Evolutionary conservation across 169 alveolate genomes (phyloP).

Genomic region (Cryptosporidium viatorum): DNA sequence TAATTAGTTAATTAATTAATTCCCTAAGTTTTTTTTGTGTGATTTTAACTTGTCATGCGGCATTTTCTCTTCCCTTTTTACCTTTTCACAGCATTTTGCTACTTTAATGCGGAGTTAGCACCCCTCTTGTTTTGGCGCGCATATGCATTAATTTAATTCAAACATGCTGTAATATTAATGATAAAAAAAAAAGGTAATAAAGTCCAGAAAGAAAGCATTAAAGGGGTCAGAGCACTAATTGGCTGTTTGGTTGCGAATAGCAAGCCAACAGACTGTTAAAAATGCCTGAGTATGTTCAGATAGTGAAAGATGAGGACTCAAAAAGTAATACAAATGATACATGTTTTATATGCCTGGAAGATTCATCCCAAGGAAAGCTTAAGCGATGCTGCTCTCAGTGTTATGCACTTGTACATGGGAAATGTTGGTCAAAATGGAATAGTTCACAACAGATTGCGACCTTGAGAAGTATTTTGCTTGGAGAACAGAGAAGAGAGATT

Average conservation of each 20-base stretch:
- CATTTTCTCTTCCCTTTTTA: not conserved
- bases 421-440: constrained; percentile 54
- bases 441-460: constrained; percentile 17
- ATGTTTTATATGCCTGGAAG: constrained; percentile 63
- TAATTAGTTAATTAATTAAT: not conserved
- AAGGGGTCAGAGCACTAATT: not conserved
- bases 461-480: constrained; percentile 39
- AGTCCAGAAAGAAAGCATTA: not conserved
- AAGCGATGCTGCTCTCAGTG: constrained; percentile 62
- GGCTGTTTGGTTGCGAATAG: not conserved
- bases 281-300: constrained; percentile 33
- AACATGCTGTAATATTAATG: not conserved
- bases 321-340: constrained; percentile 10
- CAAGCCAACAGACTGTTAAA: not conserved
- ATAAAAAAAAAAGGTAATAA: not conserved
- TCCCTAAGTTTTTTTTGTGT: constrained; percentile 9
- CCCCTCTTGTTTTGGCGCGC: constrained; percentile 36
- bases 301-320: constrained; percentile 16
- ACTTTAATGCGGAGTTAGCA: constrained; percentile 16
- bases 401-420: constrained; percentile 37
- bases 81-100: constrained; percentile 2
- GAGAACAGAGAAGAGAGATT: constrained; percentile 25
- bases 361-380: constrained; percentile 25
- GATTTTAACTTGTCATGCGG: constrained; percentile 34
- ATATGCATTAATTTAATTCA: not conserved